phyloP scores from a whole-genome alignment of 192 early-diverging fungal genomes.

The Backusella macrospora region DNA sequence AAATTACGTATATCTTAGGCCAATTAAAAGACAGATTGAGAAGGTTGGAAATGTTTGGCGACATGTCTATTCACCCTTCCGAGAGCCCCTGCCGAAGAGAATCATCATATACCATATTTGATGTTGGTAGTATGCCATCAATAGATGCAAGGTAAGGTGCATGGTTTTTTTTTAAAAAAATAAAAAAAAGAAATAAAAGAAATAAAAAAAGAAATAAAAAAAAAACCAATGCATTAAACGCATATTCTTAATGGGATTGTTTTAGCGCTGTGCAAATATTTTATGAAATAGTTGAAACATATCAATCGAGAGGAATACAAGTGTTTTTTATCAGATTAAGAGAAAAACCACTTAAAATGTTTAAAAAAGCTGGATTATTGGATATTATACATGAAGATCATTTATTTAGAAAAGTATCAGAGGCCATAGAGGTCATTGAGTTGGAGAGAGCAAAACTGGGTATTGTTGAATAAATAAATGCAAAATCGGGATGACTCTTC shows the following conservation, averaged over 20 bases:
- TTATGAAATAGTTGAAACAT: slow-evolving; percentile 88
- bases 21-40: slow-evolving; percentile 93
- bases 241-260: background rate
- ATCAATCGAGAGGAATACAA: slow-evolving; percentile 73
- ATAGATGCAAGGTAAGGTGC: slow-evolving; percentile 76
- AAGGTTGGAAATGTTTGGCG: slow-evolving; percentile 91
- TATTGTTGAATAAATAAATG: slow-evolving; percentile 13
- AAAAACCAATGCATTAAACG: no score
- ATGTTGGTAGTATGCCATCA: slow-evolving; percentile 82
- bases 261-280: slow-evolving; percentile 66
- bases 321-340: slow-evolving; percentile 91
- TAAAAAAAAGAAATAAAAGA: no score
- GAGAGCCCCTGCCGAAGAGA: slow-evolving; percentile 76
- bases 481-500: slow-evolving; percentile 8
- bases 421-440: slow-evolving; percentile 38
- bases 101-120: slow-evolving; percentile 83
- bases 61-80: slow-evolving; percentile 91
- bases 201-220: no score
- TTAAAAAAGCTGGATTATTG: slow-evolving; percentile 72
- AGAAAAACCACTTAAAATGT: slow-evolving; percentile 65
- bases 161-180: no score
- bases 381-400: slow-evolving; percentile 62
- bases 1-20: slow-evolving; percentile 43
- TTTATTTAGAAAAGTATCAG: slow-evolving; percentile 68
- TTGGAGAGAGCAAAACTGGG: slow-evolving; percentile 10